phyloP scores from a whole-genome alignment of 768 basidiomycete species.

The Sarcomyxa edulis region DNA sequence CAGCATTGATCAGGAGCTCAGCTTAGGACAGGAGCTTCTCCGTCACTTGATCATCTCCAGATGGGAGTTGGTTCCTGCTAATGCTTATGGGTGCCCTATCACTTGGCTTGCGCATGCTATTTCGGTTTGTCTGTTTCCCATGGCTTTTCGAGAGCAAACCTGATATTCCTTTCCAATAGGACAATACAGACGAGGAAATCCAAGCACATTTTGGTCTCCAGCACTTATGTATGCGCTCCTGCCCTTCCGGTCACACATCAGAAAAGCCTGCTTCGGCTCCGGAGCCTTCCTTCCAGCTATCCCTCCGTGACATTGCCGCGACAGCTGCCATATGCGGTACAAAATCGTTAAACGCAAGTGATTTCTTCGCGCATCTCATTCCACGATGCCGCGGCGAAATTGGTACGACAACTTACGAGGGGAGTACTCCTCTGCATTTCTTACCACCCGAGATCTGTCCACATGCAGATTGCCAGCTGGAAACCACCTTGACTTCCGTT shows the following conservation, averaged over 20 bases:
- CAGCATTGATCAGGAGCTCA: neutral
- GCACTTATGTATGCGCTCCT: neutral
- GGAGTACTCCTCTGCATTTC: neutral
- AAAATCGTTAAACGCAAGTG: neutral
- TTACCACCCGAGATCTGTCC: neutral
- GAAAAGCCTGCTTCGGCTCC: neutral
- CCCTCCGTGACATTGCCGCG: neutral
- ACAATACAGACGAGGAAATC: neutral
- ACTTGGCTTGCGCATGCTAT: constrained; percentile 4
- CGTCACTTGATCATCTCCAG: constrained; percentile 2
- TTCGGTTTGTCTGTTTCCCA: neutral
- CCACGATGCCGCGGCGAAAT: neutral
- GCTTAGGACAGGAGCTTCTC: neutral
- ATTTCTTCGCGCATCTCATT: neutral
- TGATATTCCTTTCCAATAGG: neutral
- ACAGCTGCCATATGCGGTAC: neutral
- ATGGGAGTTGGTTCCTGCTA: no score
- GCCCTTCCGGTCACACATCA: neutral
- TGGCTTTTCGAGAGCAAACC: no score
- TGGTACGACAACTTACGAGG: neutral
- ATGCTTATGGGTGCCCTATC: constrained; percentile 3
- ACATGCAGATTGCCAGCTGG: neutral
- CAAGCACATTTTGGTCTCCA: neutral
- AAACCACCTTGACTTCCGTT: neutral
- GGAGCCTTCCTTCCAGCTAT: no score